A percentile compares a stretch with the other conserved stretches of the same genome.
phyloP scores from a whole-genome alignment of 176 grass and related monocot genomes.

The Neostapfia colusana region DNA sequence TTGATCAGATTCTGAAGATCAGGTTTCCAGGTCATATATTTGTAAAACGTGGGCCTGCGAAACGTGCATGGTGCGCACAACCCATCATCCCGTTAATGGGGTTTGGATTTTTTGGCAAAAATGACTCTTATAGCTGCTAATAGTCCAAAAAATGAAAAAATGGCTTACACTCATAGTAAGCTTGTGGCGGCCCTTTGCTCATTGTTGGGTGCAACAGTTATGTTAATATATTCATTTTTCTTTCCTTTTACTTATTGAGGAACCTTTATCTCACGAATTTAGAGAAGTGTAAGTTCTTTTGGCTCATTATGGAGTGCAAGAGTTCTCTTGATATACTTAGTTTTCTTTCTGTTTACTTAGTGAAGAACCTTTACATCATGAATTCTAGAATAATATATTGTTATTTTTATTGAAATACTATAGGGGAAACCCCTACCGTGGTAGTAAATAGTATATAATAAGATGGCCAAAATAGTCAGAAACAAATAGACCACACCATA shows the following conservation, averaged over 20 bases:
- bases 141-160: neutral
- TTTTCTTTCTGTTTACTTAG: neutral
- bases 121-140: neutral
- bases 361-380: neutral
- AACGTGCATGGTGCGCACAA: neutral
- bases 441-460: too few species aligned
- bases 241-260: neutral
- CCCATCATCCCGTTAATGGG: neutral
- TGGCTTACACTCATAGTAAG: neutral
- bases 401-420: too few species aligned
- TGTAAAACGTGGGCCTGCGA: neutral
- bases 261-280: slow-evolving; percentile 10
- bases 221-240: neutral
- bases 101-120: neutral
- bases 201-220: neutral
- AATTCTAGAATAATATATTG: slow-evolving; percentile 7
- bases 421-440: too few species aligned
- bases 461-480: too few species aligned
- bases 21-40: slow-evolving; percentile 12
- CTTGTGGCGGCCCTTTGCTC: neutral
- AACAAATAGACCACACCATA: too few species aligned
- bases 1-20: too few species aligned
- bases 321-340: neutral
- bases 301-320: neutral
- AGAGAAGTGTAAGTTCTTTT: neutral